Conservation (phyloP, 1,139 yeast species). For the Groenewaldozyma auringiensis region DNA sequence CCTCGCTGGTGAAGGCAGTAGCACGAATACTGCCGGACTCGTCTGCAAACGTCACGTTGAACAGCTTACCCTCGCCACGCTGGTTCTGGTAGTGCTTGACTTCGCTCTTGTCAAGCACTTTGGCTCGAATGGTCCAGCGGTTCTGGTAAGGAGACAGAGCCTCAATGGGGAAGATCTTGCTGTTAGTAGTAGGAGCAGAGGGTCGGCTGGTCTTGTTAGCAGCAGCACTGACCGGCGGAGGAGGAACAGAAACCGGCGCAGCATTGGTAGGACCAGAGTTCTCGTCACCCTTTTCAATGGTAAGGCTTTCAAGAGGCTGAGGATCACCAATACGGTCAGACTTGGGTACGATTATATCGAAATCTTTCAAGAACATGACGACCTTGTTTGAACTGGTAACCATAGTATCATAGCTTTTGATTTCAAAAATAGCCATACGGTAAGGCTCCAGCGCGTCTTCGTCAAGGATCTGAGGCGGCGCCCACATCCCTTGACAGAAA, state of each 20-base stretch:
- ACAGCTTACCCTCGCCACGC: conserved; percentile 83
- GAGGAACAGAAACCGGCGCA: background rate
- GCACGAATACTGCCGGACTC: conserved; percentile 96
- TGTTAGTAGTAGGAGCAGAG: background rate
- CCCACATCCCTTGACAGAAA: conserved; percentile 7
- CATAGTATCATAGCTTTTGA: background rate
- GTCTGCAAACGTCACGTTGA: conserved; percentile 81
- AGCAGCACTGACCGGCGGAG: background rate
- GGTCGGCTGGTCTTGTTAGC: conserved; percentile 2
- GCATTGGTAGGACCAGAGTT: background rate
- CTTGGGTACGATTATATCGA: background rate
- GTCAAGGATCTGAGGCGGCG: background rate
- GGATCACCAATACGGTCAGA: conserved; percentile 1
- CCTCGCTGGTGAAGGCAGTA: conserved; percentile 85
- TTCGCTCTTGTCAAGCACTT: conserved; percentile 83
- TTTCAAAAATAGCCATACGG: conserved; percentile 2
- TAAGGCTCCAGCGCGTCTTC: conserved; percentile 4
- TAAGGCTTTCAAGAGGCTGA: background rate
- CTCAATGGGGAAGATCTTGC: conserved; percentile 59
- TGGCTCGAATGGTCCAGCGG: conserved; percentile 86
- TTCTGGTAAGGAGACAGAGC: conserved; percentile 86
- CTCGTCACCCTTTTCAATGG: background rate
- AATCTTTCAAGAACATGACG: background rate
- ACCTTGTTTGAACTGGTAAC: background rate
- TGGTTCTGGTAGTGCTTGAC: conserved; percentile 82